Conservation (phyloP, 2,329 filamentous ascomycete species). For the Coccinonectria pachysandricola region DNA sequence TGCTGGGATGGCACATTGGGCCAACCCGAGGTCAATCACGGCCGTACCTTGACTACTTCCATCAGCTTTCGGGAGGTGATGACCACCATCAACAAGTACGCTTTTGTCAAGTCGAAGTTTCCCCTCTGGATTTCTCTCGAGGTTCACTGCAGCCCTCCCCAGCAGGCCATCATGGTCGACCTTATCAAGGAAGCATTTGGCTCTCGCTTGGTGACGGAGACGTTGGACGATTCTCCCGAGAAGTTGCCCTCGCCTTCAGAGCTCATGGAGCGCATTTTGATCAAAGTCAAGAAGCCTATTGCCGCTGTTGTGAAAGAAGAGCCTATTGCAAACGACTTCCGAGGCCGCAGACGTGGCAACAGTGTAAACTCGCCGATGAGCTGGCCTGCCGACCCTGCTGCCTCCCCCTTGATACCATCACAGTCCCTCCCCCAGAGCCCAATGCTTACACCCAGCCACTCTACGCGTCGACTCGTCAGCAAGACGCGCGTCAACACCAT, state of each 20-base stretch:
- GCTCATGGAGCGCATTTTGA: constrained; percentile 70
- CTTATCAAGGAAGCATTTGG: constrained; percentile 82
- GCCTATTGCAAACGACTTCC: constrained; percentile 19
- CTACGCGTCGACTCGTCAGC: constrained; percentile 35
- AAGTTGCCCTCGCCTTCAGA: constrained; percentile 78
- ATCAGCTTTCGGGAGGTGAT: constrained; percentile 89
- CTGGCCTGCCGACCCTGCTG: constrained; percentile 52
- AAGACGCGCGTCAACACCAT: constrained; percentile 49
- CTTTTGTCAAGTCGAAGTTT: constrained; percentile 77
- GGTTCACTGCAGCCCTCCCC: constrained; percentile 76
- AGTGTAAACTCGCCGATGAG: constrained; percentile 62
- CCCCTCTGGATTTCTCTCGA: constrained; percentile 92
- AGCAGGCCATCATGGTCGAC: constrained; percentile 80
- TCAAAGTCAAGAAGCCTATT: constrained; percentile 83
- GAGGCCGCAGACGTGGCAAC: constrained; percentile 45
- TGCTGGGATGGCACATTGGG: constrained; percentile 93
- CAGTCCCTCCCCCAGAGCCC: constrained; percentile 45
- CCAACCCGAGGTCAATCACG: constrained; percentile 82
- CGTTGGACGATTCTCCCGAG: constrained; percentile 56
- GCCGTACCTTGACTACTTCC: constrained; percentile 76
- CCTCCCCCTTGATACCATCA: constrained; percentile 35
- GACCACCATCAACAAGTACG: constrained; percentile 87
- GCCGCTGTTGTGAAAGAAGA: too few species aligned
- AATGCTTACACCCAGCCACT: constrained; percentile 40
- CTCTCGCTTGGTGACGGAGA: constrained; percentile 65